Evolutionary conservation across 1,139 yeast species (phyloP).

Genomic region (Blastobotrys raffinosifermentans): DNA sequence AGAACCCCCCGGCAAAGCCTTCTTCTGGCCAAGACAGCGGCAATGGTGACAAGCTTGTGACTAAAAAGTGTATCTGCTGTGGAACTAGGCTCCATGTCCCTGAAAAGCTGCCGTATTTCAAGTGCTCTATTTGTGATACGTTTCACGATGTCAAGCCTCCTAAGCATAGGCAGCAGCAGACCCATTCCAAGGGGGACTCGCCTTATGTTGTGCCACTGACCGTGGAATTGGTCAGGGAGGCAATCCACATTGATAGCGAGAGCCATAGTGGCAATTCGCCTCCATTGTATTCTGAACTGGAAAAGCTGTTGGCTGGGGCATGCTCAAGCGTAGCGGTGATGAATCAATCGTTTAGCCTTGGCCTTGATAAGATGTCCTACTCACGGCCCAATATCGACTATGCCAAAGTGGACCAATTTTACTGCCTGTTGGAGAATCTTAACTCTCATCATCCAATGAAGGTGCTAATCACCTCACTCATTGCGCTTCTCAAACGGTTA

Average conservation of each 20-base stretch:
- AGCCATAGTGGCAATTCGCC: neutral
- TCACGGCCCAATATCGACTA: slow-evolving; percentile 27
- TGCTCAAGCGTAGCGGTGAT: slow-evolving; percentile 23
- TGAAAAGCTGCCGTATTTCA: slow-evolving; percentile 40
- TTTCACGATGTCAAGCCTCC: slow-evolving; percentile 26
- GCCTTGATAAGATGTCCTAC: slow-evolving; percentile 20
- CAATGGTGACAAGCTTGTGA: slow-evolving; percentile 6
- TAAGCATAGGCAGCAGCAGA: too few species aligned
- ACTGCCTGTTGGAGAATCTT: slow-evolving; percentile 17
- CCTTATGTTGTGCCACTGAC: slow-evolving; percentile 16
- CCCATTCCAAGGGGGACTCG: slow-evolving; percentile 4
- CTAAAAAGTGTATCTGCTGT: slow-evolving; percentile 48
- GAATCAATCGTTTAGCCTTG: slow-evolving; percentile 24
- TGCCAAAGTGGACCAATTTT: slow-evolving; percentile 21
- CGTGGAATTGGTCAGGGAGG: slow-evolving; percentile 5
- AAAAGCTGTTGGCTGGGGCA: slow-evolving; percentile 15
- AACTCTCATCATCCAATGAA: slow-evolving; percentile 18
- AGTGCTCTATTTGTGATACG: slow-evolving; percentile 38
- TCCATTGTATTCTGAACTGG: slow-evolving; percentile 8
- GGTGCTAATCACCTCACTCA: slow-evolving; percentile 18
- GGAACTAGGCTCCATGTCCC: slow-evolving; percentile 53
- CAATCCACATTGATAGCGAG: slow-evolving; percentile 4
- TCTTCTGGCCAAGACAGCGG: neutral
- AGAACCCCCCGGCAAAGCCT: neutral
- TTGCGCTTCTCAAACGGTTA: slow-evolving; percentile 27